Conservation (phyloP, 176 grass and related monocot species). For the Zea luxurians region DNA sequence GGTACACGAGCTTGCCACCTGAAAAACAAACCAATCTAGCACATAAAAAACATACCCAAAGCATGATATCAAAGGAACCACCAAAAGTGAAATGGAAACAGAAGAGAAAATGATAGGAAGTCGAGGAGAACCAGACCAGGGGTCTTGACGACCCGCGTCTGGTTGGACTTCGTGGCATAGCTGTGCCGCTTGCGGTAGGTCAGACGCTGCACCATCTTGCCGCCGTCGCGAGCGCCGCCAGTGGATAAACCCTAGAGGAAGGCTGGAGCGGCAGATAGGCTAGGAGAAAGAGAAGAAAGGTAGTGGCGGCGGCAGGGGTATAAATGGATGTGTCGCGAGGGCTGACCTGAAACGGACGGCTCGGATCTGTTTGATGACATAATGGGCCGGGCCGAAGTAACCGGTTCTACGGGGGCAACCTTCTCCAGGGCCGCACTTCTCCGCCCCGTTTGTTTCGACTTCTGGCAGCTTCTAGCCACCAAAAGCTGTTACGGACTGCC, state of each 20-base stretch:
- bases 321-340: conserved; percentile 27
- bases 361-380: conserved; percentile 27
- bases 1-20: conserved; percentile 95
- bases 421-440: not conserved
- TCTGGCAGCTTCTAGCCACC: no score
- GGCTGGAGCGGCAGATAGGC: not conserved
- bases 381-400: conserved; percentile 5
- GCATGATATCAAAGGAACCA: not conserved
- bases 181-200: conserved; percentile 92
- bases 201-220: conserved; percentile 79
- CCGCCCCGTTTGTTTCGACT: no score
- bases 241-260: conserved; percentile 31
- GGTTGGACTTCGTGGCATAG: conserved; percentile 98
- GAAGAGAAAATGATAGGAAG: not conserved
- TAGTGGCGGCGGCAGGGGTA: conserved; percentile 29
- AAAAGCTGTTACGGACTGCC: no score
- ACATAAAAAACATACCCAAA: not conserved
- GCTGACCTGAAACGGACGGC: conserved; percentile 61
- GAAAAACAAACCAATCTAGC: not conserved
- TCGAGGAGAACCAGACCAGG: conserved; percentile 47
- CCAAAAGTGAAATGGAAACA: not conserved
- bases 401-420: not conserved
- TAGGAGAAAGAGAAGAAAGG: conserved; percentile 22
- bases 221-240: conserved; percentile 7
- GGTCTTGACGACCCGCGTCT: conserved; percentile 94